Evolutionary conservation across 306 rosid species (phyloP).

Genomic region (Cicer pinnatifidum): DNA sequence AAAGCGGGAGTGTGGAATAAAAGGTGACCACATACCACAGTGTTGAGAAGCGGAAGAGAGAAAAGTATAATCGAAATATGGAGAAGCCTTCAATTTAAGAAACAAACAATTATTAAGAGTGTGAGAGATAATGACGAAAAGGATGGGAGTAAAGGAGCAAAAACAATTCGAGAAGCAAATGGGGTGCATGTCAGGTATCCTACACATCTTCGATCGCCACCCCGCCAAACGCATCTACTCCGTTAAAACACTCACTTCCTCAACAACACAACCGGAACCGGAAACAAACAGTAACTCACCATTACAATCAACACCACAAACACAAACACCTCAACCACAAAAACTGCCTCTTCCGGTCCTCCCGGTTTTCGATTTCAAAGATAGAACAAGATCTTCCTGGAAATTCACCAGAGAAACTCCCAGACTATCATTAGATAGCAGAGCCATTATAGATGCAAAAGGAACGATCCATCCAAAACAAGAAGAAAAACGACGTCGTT

Average conservation of each 20-base stretch:
- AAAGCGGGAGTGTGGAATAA: conserved; percentile 73
- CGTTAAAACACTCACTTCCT: conserved; percentile 67
- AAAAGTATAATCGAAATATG: neutral
- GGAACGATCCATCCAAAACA: conserved; percentile 71
- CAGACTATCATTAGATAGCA: conserved; percentile 85
- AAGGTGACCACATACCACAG: conserved; percentile 14
- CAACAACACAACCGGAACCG: conserved; percentile 46
- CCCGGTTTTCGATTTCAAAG: conserved; percentile 69
- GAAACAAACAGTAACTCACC: conserved; percentile 22
- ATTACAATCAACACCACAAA: neutral
- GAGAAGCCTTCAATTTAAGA: neutral
- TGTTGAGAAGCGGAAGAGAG: neutral
- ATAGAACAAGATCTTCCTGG: conserved; percentile 78
- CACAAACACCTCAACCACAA: neutral
- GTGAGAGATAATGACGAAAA: conserved; percentile 54
- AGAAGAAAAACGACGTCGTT: conserved; percentile 65
- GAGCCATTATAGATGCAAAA: conserved; percentile 78
- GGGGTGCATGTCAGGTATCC: conserved; percentile 97
- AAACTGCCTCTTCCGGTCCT: conserved; percentile 50
- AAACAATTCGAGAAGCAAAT: conserved; percentile 67
- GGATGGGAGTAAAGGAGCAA: conserved; percentile 55
- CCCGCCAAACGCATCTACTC: conserved; percentile 72
- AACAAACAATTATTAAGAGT: neutral
- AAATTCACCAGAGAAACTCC: conserved; percentile 89
- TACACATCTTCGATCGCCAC: conserved; percentile 90